Evolutionary conservation across 108 stramenopile species (phyloP).

Genomic region (Nitzschia sp.): DNA sequence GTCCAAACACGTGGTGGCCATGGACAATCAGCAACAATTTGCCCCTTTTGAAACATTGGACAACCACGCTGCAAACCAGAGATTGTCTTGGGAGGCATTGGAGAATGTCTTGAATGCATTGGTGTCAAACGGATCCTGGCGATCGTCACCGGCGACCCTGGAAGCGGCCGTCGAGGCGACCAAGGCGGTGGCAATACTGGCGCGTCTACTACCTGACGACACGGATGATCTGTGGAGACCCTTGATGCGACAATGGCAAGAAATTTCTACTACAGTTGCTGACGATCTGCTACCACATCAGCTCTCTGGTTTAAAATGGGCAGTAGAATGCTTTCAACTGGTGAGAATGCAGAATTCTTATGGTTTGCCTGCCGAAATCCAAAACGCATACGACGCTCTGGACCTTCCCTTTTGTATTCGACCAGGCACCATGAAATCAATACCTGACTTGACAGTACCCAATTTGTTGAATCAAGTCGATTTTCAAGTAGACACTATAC

Average conservation of each 20-base stretch:
- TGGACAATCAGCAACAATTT: slow-evolving; percentile 30
- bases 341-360: background rate
- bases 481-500: slow-evolving; percentile 43
- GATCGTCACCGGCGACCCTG: slow-evolving; percentile 5
- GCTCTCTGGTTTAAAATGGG: slow-evolving; percentile 43
- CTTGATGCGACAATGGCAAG: slow-evolving; percentile 12
- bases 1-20: slow-evolving; percentile 38
- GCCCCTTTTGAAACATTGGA: slow-evolving; percentile 11
- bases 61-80: background rate
- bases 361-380: slow-evolving; percentile 20
- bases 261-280: background rate
- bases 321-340: slow-evolving; percentile 33
- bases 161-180: slow-evolving; percentile 45
- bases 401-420: slow-evolving; percentile 48
- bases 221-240: slow-evolving; percentile 24
- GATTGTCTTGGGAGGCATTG: background rate
- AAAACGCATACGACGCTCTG: slow-evolving; percentile 39
- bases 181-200: slow-evolving; percentile 36
- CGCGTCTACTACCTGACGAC: slow-evolving; percentile 19
- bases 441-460: slow-evolving; percentile 18
- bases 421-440: slow-evolving; percentile 17
- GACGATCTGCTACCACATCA: slow-evolving; percentile 31
- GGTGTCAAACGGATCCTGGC: slow-evolving; percentile 6
- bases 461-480: slow-evolving; percentile 41
- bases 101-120: background rate